Base-by-base conservation (phyloP, 2,329 filamentous ascomycete genomes). In the Arthrobotrys sinensis region DNA sequence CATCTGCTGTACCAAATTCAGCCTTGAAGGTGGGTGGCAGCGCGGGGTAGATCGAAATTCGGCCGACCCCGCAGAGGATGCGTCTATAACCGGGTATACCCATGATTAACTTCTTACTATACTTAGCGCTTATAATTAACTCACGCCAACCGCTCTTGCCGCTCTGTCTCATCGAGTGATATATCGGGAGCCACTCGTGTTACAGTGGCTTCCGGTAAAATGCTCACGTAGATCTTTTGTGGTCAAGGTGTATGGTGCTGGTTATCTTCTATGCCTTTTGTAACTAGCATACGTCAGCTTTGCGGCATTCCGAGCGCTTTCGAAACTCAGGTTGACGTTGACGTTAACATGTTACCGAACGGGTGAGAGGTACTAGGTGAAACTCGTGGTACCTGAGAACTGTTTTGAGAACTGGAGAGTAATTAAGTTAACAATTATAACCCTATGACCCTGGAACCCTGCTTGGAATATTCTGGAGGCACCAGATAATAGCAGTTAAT, bases 61-160 rank as follows among this genome's bases (percentile, higher is more conserved):
- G 24, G 24, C 24, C 24, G 2, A 28, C 24, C 24, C 24, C 24
- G 24, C 24, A 28, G 24, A 4, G 2, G 24, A 28, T 28, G 24
- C 24, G 24, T 28, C 24, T 28, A 28, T 28, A 28, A 28, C 24
- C 24, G 24, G 24, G 24, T 28, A 36, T 19, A 53, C n/a, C 28
- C 28, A 53, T 45, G 40, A 19, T 40, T 11, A 19, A 53, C 3
- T 36, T 16, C 32, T 1, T 57, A 40, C 52, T 57, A 38, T 57
- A 28, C 32, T 57, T 57, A 16, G 52, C n/a, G 28, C 32, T 21
- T 40, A 34, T 7, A 28, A 60, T 19, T 43, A 60, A 60, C 16
- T 60, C 36, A 6, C 40, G 40, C 40, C 12, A 6, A 16, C 40
- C n/a, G 16, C 36, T 60, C 19, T 19, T 24, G 28, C 8, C 36